Evolutionary conservation across 1,139 yeast species (phyloP).

Genomic region (Trichomonascaceae sp.): DNA sequence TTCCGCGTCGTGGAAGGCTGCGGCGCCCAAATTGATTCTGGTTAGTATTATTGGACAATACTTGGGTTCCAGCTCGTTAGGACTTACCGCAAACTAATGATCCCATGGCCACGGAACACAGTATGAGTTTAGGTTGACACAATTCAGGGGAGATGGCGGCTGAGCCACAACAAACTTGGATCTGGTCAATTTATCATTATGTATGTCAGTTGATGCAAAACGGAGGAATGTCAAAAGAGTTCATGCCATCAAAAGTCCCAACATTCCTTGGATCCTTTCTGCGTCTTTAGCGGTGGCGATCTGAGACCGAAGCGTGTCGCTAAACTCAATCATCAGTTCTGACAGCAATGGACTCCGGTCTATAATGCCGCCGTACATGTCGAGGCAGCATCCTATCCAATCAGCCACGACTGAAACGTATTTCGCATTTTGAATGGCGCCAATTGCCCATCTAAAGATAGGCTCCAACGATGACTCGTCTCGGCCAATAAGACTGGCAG

Average conservation of each 20-base stretch:
- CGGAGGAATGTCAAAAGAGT: no score
- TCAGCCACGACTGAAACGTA: constrained; percentile 67
- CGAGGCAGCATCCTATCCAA: constrained; percentile 69
- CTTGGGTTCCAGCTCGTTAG: no score
- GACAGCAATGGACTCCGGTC: constrained; percentile 73
- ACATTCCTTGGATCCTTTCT: constrained; percentile 83
- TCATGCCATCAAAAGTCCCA: constrained; percentile 42
- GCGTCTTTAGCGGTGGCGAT: constrained; percentile 77
- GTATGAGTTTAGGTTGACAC: background rate
- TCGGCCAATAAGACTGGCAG: constrained; percentile 63
- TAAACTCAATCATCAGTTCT: constrained; percentile 49
- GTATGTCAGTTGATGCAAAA: background rate
- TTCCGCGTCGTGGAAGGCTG: constrained; percentile 68
- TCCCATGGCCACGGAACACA: no score
- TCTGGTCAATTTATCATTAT: background rate
- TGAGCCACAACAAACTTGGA: background rate
- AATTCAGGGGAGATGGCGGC: background rate
- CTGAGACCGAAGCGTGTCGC: constrained; percentile 47
- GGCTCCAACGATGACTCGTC: constrained; percentile 84
- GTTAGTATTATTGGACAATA: no score
- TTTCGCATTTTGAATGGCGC: constrained; percentile 64
- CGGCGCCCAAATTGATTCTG: constrained; percentile 40
- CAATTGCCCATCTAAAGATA: constrained; percentile 67
- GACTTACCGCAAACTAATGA: no score
- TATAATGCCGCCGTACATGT: constrained; percentile 59